Base-by-base conservation (phyloP, 164 flowering plant species). In the Houttuynia cordata region DNA sequence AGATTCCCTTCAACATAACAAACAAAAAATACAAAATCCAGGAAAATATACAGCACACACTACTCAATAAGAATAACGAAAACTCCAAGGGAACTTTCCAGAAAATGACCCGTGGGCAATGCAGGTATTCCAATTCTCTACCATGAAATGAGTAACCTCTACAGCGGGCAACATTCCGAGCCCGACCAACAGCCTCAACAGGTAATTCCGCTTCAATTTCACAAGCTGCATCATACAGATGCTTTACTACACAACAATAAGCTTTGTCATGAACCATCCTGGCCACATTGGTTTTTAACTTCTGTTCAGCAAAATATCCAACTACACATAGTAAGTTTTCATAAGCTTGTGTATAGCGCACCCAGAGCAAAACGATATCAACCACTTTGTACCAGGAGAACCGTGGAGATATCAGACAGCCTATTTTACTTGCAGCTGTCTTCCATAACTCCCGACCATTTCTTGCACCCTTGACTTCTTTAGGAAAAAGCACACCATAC, bases 371-470 rank as follows among this genome's bases (percentile, higher is more conserved):
- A 42, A 74, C 78, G 71, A 62, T 20, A 68, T 58, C 57, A 68
- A 75, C 80, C 60, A 77, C 23, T 54, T 74, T 78, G 47, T 69
- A 64, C 53, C 78, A 73, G 63, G 81, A 74, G 57, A 64, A 68
- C 68, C 70, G 75, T 53, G 81, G 74, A 65, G 74, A 68, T 64
- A 58, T 62, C 67, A 78, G 55, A 52, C 53, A 61, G 45, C 67
- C 64, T 62, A 84, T 62, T 75, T 69, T 81, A 51, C 64, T 71
- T 49, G 80, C 79, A 64, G 80, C 91, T 62, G 81, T 71, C 34
- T 70, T 75, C 99, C 99, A 93, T 14, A 93, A 73, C 56, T 79
- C 79, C 72, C 75, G 72, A 61, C 96, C 99, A 78, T 56, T 76
- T 76, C 94, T 83, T 66, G 57, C 49, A 67, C 23, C 58, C 51